These are phyloP conservation scores for Glycine soja DNA, from an alignment of 306 rosid species.

Conservation along the genomic window DNA sequence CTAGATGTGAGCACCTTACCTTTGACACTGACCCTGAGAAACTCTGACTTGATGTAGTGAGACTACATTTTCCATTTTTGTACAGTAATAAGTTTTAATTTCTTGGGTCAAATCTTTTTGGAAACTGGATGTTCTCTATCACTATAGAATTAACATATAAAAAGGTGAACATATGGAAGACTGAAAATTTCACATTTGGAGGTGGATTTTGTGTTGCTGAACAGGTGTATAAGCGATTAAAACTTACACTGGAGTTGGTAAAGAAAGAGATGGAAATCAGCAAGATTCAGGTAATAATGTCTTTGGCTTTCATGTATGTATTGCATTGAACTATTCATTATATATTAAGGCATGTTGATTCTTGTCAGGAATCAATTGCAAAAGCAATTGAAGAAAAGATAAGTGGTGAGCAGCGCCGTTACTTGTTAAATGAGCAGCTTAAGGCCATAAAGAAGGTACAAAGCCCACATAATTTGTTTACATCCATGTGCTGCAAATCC, in stretches of 20 bases:
- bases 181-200: constrained; percentile 34
- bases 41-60: constrained; percentile 8
- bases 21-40: constrained; percentile 36
- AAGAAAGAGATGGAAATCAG: constrained; percentile 99
- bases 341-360: constrained; percentile 43
- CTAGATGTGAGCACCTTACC: constrained; percentile 76
- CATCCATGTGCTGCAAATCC: constrained; percentile 30
- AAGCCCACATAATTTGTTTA: constrained; percentile 34
- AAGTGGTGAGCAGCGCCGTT: constrained; percentile 98
- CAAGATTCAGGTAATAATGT: constrained; percentile 83
- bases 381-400: constrained; percentile 99
- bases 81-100: constrained; percentile 19
- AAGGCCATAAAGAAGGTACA: constrained; percentile 97
- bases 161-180: constrained; percentile 12
- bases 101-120: constrained; percentile 13
- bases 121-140: constrained; percentile 5
- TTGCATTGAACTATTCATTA: constrained; percentile 20
- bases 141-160: constrained; percentile 16
- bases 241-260: constrained; percentile 90
- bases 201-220: constrained; percentile 44
- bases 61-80: constrained; percentile 20
- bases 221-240: constrained; percentile 88
- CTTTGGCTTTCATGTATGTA: constrained; percentile 14
- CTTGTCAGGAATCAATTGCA: constrained; percentile 89
- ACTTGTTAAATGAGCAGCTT: constrained; percentile 91